Conservation (phyloP, 2,329 filamentous ascomycete genomes). For the Fusarium paranaense region DNA sequence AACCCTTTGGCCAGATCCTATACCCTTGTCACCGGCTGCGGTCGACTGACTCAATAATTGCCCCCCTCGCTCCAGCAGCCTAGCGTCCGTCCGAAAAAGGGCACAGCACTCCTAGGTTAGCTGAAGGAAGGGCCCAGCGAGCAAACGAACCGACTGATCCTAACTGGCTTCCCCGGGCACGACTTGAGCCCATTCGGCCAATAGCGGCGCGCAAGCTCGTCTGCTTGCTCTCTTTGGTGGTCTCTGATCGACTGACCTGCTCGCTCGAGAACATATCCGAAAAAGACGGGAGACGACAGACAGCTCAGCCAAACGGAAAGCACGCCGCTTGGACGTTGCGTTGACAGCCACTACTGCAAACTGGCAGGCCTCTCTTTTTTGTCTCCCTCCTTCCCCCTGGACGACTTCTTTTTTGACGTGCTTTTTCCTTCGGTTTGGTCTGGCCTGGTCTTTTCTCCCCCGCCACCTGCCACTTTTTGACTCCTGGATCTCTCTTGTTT, state of each 20-base stretch:
- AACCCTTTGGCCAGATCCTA: constrained; percentile 9
- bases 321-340: constrained; percentile 22
- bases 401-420: constrained; percentile 30
- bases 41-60: constrained; percentile 41
- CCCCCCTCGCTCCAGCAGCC: constrained; percentile 22
- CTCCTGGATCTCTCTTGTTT: constrained; percentile 30
- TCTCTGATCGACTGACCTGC: constrained; percentile 11
- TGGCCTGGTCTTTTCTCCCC: constrained; percentile 26
- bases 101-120: constrained; percentile 5
- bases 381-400: constrained; percentile 16
- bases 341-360: constrained; percentile 23
- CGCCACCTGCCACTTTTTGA: constrained; percentile 30
- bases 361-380: constrained; percentile 31
- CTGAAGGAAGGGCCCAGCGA: constrained; percentile 31
- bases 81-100: constrained; percentile 24
- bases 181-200: constrained; percentile 20
- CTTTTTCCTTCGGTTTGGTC: constrained; percentile 21
- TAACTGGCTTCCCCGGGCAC: constrained; percentile 22
- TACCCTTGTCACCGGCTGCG: constrained; percentile 16
- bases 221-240: constrained; percentile 22
- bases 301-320: constrained; percentile 31
- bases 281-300: constrained; percentile 13
- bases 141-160: constrained; percentile 18
- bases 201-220: constrained; percentile 13
- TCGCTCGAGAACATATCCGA: constrained; percentile 14